These are phyloP conservation scores for Phytomonas francai DNA, from an alignment of 208 protist species.

Conservation along the genomic window DNA sequence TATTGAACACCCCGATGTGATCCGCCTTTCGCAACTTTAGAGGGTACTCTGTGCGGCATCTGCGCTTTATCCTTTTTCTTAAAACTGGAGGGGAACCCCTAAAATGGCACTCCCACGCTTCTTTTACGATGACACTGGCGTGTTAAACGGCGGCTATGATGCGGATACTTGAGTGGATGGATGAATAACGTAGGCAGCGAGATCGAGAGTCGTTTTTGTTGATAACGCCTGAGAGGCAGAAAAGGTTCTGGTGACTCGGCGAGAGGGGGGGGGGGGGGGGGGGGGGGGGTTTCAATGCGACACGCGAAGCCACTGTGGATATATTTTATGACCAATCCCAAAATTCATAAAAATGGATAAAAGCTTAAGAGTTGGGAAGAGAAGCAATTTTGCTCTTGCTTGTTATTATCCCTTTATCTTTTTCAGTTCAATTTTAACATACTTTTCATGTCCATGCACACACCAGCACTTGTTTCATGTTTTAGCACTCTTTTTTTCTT, in stretches of 20 bases:
- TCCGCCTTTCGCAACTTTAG: not conserved
- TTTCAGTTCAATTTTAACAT: not conserved
- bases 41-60: not conserved
- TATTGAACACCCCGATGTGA: not conserved
- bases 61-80: not conserved
- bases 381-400: not conserved
- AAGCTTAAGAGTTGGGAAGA: not conserved
- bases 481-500: slow-evolving; percentile 15
- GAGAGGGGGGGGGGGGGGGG: too few relatives aligned
- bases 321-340: not conserved
- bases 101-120: not conserved
- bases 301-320: not conserved
- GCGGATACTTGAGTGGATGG: not conserved
- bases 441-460: not conserved
- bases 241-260: not conserved
- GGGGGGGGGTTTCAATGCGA: not conserved
- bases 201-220: not conserved
- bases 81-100: not conserved
- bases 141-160: not conserved
- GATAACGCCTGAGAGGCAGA: not conserved
- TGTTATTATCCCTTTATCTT: not conserved
- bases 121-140: not conserved
- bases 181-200: not conserved
- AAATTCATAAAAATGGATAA: not conserved
- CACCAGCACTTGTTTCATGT: not conserved